Evolutionary conservation across 2,329 filamentous ascomycete species (phyloP).

Genomic region (Nigrospora osmanthi): DNA sequence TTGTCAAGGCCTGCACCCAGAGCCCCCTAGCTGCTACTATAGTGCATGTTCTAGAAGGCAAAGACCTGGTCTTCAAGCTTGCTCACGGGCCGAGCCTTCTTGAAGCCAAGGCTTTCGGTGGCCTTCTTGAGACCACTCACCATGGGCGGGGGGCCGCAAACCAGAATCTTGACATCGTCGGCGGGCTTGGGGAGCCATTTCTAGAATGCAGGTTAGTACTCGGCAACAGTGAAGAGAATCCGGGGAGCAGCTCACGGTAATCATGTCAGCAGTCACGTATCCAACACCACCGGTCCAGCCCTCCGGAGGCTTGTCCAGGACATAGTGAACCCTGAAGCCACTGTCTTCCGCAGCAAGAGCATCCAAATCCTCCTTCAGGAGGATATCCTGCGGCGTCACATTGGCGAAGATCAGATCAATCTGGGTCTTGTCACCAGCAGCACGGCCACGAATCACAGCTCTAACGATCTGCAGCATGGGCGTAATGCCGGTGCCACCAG

Average conservation of each 20-base stretch:
- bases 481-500: constrained; percentile 94
- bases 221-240: constrained; percentile 9
- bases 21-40: no score
- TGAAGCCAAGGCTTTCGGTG: constrained; percentile 78
- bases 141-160: constrained; percentile 97
- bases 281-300: constrained; percentile 88
- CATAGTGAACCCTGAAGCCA: constrained; percentile 84
- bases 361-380: constrained; percentile 89
- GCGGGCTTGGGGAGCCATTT: constrained; percentile 77
- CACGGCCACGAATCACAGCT: constrained; percentile 76
- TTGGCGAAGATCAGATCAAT: constrained; percentile 97
- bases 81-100: constrained; percentile 90
- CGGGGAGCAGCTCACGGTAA: constrained; percentile 50
- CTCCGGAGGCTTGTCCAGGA: constrained; percentile 90
- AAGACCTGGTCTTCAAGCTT: constrained; percentile 98
- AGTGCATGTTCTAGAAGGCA: constrained; percentile 58
- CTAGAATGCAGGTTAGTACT: constrained; percentile 29
- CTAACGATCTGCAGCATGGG: constrained; percentile 96
- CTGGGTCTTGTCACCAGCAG: constrained; percentile 75
- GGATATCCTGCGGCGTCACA: constrained; percentile 84
- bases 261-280: constrained; percentile 93
- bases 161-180: constrained; percentile 81
- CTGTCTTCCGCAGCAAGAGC: constrained; percentile 67
- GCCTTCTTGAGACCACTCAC: constrained; percentile 95
- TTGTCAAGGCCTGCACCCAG: no score